A percentile compares a stretch with the other conserved stretches of the same genome.
Evolutionary conservation across 768 basidiomycete species (phyloP).

Genomic region (Trametes coccinea): DNA sequence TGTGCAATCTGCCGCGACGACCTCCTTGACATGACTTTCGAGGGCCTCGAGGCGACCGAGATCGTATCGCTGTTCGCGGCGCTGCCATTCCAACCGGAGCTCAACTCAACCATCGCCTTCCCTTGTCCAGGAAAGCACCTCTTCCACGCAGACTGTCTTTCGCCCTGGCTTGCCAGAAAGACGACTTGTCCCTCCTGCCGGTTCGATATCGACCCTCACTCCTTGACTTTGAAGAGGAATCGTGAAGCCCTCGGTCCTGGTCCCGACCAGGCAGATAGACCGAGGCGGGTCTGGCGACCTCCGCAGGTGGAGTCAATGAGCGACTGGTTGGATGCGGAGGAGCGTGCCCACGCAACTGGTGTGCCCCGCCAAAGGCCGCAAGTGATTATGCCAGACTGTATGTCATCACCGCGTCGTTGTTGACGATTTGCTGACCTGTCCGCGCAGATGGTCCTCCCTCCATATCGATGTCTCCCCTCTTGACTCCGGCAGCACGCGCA

Average conservation of each 20-base stretch:
- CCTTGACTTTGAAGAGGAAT: conserved; percentile 47
- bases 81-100: conserved; percentile 22
- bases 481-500: background rate
- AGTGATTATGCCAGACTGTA: conserved; percentile 16
- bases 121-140: conserved; percentile 70
- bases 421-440: background rate
- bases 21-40: conserved; percentile 48
- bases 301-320: conserved; percentile 20
- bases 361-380: conserved; percentile 6
- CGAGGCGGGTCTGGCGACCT: conserved; percentile 21
- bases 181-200: conserved; percentile 85
- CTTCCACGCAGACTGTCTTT: conserved; percentile 74
- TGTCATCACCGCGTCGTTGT: background rate
- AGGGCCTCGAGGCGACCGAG: conserved; percentile 11
- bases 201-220: conserved; percentile 80
- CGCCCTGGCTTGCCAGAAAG: conserved; percentile 81
- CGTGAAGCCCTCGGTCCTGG: background rate
- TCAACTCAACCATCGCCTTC: conserved; percentile 57
- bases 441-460: background rate
- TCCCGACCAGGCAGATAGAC: background rate
- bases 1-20: conserved; percentile 81
- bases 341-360: conserved; percentile 10
- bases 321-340: conserved; percentile 28
- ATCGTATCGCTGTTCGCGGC: conserved; percentile 9
- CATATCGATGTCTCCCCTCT: background rate